Percentiles rank a stretch among this genome's conserved stretches.
These are phyloP conservation scores for Acacia acuminata DNA, from an alignment of 306 rosid genomes.

Conservation along the genomic window DNA sequence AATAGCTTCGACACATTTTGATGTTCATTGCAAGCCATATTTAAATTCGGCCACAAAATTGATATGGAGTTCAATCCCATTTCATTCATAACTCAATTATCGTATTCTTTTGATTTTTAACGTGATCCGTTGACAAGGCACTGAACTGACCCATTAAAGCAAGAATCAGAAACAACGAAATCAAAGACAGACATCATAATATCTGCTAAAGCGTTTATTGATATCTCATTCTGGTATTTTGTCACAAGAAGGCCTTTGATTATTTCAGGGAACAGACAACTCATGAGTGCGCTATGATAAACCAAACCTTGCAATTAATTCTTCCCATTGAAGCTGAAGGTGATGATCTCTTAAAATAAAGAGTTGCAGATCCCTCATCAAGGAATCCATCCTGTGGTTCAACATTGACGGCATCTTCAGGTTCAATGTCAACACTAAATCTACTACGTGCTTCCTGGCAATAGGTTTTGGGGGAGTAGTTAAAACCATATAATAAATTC, in stretches of 20 bases:
- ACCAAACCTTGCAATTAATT: slow-evolving; percentile 88
- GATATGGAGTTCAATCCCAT: neutral
- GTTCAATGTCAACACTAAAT: slow-evolving; percentile 74
- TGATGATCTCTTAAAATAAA: slow-evolving; percentile 75
- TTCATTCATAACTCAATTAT: neutral
- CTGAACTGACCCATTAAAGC: neutral
- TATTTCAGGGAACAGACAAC: slow-evolving; percentile 14
- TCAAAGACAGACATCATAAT: neutral
- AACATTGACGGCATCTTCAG: slow-evolving; percentile 67
- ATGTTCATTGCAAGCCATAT: neutral
- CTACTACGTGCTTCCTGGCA: slow-evolving; percentile 97
- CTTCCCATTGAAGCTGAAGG: slow-evolving; percentile 63
- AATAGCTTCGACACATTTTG: neutral
- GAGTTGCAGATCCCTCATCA: slow-evolving; percentile 75
- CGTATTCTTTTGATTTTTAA: neutral
- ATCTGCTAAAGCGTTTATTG: slow-evolving; percentile 16
- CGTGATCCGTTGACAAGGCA: neutral
- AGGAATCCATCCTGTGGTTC: slow-evolving; percentile 84
- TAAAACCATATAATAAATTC: slow-evolving; percentile 15
- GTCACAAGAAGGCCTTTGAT: slow-evolving; percentile 9
- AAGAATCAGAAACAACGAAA: neutral
- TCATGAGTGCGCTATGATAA: slow-evolving; percentile 28
- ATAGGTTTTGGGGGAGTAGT: slow-evolving; percentile 27
- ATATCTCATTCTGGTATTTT: neutral
- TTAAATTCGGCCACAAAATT: neutral